A percentile compares a stretch with the other conserved stretches of the same genome.
Evolutionary conservation across 2,329 filamentous ascomycete species (phyloP).

Genomic region (Dothiorella sarmentorum): DNA sequence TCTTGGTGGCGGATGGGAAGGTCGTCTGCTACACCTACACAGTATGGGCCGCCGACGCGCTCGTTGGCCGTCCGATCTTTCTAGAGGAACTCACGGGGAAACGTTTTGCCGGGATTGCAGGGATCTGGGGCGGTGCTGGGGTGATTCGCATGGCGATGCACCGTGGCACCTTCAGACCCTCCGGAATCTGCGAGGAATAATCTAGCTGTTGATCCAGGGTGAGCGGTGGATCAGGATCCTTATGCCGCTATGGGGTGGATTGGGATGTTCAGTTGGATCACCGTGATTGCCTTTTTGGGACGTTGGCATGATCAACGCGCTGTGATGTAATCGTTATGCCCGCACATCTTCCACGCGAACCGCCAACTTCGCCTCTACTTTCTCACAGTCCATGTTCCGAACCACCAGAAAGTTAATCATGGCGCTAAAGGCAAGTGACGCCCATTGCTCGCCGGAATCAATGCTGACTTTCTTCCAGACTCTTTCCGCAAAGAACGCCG

Average conservation of each 20-base stretch:
- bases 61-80: not conserved
- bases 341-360: not conserved
- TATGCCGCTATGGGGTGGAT: not conserved
- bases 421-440: slow-evolving; percentile 26
- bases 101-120: not conserved
- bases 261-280: not conserved
- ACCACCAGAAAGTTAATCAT: slow-evolving; percentile 20
- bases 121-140: not conserved
- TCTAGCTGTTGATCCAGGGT: not conserved
- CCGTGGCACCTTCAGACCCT: too few species aligned
- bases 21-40: not conserved
- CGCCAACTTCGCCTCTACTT: not conserved
- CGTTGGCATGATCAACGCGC: slow-evolving; percentile 17
- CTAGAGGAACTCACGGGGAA: slow-evolving; percentile 6
- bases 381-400: not conserved
- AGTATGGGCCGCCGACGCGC: not conserved
- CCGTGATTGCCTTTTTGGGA: not conserved
- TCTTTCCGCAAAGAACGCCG: slow-evolving; percentile 80
- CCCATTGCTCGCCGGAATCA: not conserved
- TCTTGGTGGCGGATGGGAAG: not conserved
- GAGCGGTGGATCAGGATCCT: not conserved
- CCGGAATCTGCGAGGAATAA: not conserved
- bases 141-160: too few species aligned
- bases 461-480: slow-evolving; percentile 54
- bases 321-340: slow-evolving; percentile 32